phyloP scores from a whole-genome alignment of 179 eudicot species.

The Camellia oleifera region DNA sequence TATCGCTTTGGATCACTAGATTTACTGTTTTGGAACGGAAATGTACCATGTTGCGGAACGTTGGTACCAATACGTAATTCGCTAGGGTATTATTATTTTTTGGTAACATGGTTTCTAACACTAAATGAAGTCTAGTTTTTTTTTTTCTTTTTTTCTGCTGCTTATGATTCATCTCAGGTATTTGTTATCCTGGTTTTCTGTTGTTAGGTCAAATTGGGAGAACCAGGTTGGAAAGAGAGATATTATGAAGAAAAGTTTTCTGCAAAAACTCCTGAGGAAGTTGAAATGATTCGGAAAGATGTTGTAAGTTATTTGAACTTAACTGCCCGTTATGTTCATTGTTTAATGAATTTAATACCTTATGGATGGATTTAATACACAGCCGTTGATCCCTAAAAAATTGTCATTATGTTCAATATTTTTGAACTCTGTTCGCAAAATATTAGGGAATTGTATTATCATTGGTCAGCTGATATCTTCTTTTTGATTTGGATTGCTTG shows the following conservation, averaged over 20 bases:
- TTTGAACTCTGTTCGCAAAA: neutral
- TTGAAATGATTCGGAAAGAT: slow-evolving; percentile 65
- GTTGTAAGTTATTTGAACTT: slow-evolving; percentile 60
- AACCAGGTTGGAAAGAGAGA: slow-evolving; percentile 94
- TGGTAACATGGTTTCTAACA: too few species aligned
- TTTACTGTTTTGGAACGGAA: too few species aligned
- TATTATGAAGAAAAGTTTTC: slow-evolving; percentile 90
- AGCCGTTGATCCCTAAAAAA: neutral
- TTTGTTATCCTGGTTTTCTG: slow-evolving; percentile 12
- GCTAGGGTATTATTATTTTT: too few species aligned
- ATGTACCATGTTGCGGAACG: too few species aligned
- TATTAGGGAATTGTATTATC: neutral
- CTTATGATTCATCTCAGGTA: neutral
- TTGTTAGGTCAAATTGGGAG: slow-evolving; percentile 77
- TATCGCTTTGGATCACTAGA: too few species aligned
- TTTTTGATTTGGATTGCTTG: neutral
- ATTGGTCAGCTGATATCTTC: neutral
- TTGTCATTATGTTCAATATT: neutral
- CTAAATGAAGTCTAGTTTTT: neutral
- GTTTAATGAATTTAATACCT: neutral
- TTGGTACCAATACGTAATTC: too few species aligned
- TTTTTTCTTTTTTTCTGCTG: neutral
- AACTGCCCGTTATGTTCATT: neutral
- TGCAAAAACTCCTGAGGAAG: slow-evolving; percentile 69
- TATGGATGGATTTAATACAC: neutral